Evolutionary conservation across 305 asterid genomes (phyloP), one percentile per base, ranked within the genome.

Genomic region (Fraxinus ornus): DNA sequence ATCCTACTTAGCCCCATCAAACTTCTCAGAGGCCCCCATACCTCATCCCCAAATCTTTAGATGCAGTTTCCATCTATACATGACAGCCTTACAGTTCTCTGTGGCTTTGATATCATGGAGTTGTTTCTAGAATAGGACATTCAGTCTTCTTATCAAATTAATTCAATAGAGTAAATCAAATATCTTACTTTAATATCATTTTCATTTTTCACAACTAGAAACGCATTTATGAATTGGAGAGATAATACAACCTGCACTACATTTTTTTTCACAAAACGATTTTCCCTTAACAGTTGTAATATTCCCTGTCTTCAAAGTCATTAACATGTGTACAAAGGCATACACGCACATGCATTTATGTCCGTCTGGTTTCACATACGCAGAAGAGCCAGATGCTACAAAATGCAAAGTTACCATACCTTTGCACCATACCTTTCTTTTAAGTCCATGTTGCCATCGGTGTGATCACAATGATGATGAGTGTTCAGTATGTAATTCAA

Each of bases 391-490:
- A 80, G 81, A 79, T 79, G 79, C 49, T 77, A 80, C 57, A 68
- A 57, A 84, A 81, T 87, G 88, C 81, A 52, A 79, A 80, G 82
- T 60, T 76, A 62, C 62, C 95, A 64, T 94, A 94, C 99, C 98
- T 96, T 96, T 82, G 98, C 99, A 55, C 99, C 99, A 32, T 94
- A 96, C 92, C 95, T 92, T 89, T 90, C 98, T 91, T 93, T 94
- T 72, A 96, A 87, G 84, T 90, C 99, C 88, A 92, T 57, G 86
- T 96, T 96, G 7, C 98, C 99, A 81, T 97, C 99, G 79, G 97
- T 94, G 90, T 96, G 99, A 88, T 96, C 98, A 87, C 86, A 80
- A 87, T 96, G 99, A 86, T 96, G 99, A 87, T 94, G 99, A 60
- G 99, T 96, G 87, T 94, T 96, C 81, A 96, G 84, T 81, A 93